Conservation (phyloP, 108 stramenopile genomes). For the Phaeodactylum tricornutum region DNA sequence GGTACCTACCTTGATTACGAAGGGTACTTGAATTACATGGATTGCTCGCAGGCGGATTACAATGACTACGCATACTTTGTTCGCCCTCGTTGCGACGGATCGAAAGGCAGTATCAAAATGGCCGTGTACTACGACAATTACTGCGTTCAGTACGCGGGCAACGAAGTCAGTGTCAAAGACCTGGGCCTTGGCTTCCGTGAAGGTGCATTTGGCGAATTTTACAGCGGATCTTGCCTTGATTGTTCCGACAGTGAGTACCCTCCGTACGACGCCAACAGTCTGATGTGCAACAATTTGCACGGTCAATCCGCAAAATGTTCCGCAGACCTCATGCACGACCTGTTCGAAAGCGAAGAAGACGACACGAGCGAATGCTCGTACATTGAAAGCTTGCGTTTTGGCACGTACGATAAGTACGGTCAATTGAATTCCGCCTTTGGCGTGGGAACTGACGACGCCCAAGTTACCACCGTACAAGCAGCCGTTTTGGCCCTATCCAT, state of each 20-base stretch:
- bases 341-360: slow-evolving; percentile 11
- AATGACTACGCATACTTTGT: slow-evolving; percentile 33
- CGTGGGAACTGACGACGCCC: neutral
- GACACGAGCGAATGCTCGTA: slow-evolving; percentile 27
- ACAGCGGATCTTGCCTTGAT: slow-evolving; percentile 23
- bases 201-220: slow-evolving; percentile 25
- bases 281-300: slow-evolving; percentile 43
- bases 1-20: slow-evolving; percentile 9
- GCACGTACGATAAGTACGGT: slow-evolving; percentile 40
- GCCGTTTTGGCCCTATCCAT: slow-evolving; percentile 10
- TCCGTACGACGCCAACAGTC: slow-evolving; percentile 33
- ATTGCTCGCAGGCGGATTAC: slow-evolving; percentile 19
- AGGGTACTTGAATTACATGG: slow-evolving; percentile 29
- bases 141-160: slow-evolving; percentile 40
- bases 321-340: slow-evolving; percentile 11
- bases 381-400: slow-evolving; percentile 38
- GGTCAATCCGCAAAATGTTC: slow-evolving; percentile 20
- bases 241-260: slow-evolving; percentile 32
- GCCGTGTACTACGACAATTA: slow-evolving; percentile 45
- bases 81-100: slow-evolving; percentile 38
- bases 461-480: slow-evolving; percentile 28
- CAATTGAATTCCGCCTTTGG: slow-evolving; percentile 9
- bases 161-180: slow-evolving; percentile 28
- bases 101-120: slow-evolving; percentile 27
- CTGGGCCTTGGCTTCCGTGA: slow-evolving; percentile 27